Percentiles rank a stretch among this genome's conserved stretches.
phyloP scores from a whole-genome alignment of 371 early-diverging fungal genomes.

The Mortierella sp. region DNA sequence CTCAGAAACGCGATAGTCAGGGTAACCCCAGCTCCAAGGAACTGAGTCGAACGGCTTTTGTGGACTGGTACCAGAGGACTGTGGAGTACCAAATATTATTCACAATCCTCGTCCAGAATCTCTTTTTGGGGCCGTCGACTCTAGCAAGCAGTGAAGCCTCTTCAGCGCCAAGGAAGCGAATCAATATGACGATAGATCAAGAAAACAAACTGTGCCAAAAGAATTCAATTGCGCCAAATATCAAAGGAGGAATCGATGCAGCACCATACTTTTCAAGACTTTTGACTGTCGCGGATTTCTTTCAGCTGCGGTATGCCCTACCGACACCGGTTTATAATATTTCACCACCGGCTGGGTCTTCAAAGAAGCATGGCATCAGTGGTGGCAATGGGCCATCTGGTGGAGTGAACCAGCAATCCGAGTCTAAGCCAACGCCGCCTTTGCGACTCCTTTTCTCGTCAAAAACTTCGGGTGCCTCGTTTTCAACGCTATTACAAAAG shows the following conservation, averaged over 20 bases:
- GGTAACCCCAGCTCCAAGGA: conserved; percentile 33
- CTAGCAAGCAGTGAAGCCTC: neutral
- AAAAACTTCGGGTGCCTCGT: conserved; percentile 75
- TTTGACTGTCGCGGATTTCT: conserved; percentile 37
- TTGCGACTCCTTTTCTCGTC: conserved; percentile 68
- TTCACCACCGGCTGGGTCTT: conserved; percentile 14
- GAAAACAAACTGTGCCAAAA: conserved; percentile 47
- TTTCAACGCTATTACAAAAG: conserved; percentile 56
- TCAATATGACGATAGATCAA: conserved; percentile 20
- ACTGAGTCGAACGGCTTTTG: conserved; percentile 42
- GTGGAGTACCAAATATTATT: conserved; percentile 54
- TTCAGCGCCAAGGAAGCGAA: conserved; percentile 11
- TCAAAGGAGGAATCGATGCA: conserved; percentile 32
- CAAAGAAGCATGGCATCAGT: conserved; percentile 20
- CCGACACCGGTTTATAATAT: conserved; percentile 33
- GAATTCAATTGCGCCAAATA: conserved; percentile 48
- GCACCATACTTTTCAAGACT: conserved; percentile 46
- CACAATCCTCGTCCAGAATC: conserved; percentile 46
- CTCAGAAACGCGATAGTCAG: conserved; percentile 21
- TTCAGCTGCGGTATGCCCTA: conserved; percentile 48
- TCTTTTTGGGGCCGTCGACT: conserved; percentile 41
- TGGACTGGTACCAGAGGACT: conserved; percentile 48
- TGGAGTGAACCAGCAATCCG: conserved; percentile 12
- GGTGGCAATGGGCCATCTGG: conserved; percentile 10
- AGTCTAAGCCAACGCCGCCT: conserved; percentile 30